Evolutionary conservation across 2,329 filamentous ascomycete genomes (phyloP).

Genomic region (Acrocalymma vagum): DNA sequence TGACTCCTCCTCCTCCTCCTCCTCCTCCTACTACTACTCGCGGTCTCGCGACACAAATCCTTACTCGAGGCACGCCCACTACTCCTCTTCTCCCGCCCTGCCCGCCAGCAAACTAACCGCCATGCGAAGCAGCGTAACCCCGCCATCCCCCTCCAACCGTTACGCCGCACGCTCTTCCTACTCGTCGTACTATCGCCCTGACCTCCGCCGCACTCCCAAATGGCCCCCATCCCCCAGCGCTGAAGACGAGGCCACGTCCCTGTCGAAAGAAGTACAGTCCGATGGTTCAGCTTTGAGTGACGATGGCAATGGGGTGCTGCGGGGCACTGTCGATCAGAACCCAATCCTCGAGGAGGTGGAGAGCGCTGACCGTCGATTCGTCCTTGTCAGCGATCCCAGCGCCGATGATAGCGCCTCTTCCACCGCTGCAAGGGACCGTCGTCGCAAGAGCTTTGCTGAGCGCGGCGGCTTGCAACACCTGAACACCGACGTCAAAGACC

Average conservation of each 20-base stretch:
- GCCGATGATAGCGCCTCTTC: conserved; percentile 14
- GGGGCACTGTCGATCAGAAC: conserved; percentile 73
- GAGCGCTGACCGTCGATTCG: conserved; percentile 72
- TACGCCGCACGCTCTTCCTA: conserved; percentile 27
- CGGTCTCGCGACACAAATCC: conserved; percentile 31
- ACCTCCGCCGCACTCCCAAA: conserved; percentile 26
- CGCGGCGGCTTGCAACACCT: conserved; percentile 43
- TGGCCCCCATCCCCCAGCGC: conserved; percentile 71
- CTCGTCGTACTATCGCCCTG: conserved; percentile 21
- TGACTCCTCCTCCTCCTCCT: too few relatives aligned
- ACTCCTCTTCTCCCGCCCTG: conserved; percentile 25
- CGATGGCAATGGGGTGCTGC: conserved; percentile 57
- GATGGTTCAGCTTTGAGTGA: conserved; percentile 30
- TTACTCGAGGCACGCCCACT: conserved; percentile 24
- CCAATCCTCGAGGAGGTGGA: conserved; percentile 71
- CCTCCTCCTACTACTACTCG: too few relatives aligned
- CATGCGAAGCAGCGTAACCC: conserved; percentile 31
- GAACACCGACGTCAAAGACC: conserved; percentile 45
- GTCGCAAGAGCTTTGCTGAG: conserved; percentile 44
- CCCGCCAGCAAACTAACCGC: conserved; percentile 24
- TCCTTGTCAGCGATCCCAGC: conserved; percentile 58
- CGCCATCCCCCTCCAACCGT: too few relatives aligned
- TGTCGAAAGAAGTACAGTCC: conserved; percentile 67
- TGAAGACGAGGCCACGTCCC: conserved; percentile 72
- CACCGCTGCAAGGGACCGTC: conserved; percentile 16